Evolutionary conservation across 2,329 filamentous ascomycete genomes (phyloP), one percentile per base, ranked within the genome.

Genomic region (Fusarium incarnatum): DNA sequence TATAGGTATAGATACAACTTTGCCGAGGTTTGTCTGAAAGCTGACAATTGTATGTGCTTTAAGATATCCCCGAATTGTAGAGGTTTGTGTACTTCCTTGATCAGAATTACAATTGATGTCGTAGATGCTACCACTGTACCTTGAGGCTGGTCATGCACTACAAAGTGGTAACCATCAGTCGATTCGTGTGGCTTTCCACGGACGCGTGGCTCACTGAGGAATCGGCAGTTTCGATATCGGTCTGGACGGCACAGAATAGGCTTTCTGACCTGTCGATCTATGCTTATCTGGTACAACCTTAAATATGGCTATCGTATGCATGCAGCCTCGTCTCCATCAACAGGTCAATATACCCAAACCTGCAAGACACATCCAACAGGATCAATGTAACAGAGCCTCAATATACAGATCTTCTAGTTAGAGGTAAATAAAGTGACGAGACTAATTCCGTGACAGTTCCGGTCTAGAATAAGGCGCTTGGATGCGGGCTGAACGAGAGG

Each of bases 21-120:
- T 37, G 18, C 34, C 34, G 9, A 37, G 9, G 34, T 37, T 11
- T 37, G 9, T 37, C 18, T 37, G 34, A 11, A 37, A 37, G 34
- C 9, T 37, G 16, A n/a, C 9, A 1, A n/a, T n/a, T 37, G 5
- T 6, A n/a, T 37, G 3, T 37, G 2, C 5, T 37, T n/a, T 6
- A 11, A n/a, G 0, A 1, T 2, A 11, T 37, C 9, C 34, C 16
- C 5, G 6, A 11, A 37, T 9, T 37, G 10, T 9, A 3, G 2
- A n/a, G 3, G 3, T 11, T 37, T 9, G 18, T n/a, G 34, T 37
- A n/a, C 27, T 10, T 28, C 11, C 27, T 28, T 10, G 27, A 28
- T 28, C 11, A 28, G 27, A 28, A 28, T 10, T 6, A 22, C 22
- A 22, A 27, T 27, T 10, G 27, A 27, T 4, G 22, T 22, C 27